Base-by-base conservation (phyloP, 805 yeast species). In the Yarrowia divulgata region DNA sequence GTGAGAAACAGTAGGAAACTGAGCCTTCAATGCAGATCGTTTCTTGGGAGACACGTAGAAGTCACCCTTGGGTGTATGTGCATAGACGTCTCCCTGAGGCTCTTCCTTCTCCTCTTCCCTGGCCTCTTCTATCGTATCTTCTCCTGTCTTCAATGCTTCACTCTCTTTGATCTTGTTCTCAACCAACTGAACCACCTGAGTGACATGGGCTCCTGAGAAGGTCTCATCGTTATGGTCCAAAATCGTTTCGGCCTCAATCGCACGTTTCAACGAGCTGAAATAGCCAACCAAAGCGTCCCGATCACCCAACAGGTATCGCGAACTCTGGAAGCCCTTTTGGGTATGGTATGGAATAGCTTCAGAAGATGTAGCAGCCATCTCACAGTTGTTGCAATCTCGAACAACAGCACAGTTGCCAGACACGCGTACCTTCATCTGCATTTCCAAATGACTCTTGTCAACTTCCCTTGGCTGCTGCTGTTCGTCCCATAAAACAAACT, bases 1-100 rank as follows among this genome's bases (percentile, higher is more conserved):
- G 12, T 18, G 66, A 8, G 66, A 57, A 4, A 57, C 48, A 5
- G 63, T 57, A n/a, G 63, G 63, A 57, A 57, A 57, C 39, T 57
- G 63, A 3, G 63, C 50, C 34, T 60, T 60, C 7, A 45, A 23
- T 10, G 66, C 66, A 18, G 42, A 14, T n/a, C 66, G 12, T 9
- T 60, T 60, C 13, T 45, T 45, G 9, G 66, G 66, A n/a, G 66
- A 60, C 14, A 60, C 66, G 52, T 43, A 60, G 13, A 60, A 60
- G 52, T 42, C 46, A 16, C 66, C 66, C n/a, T 43, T 43, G 2
- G 66, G 10, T 10, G 66, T 60, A 16, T 45, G 45, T 29, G 66
- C 66, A 45, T 13, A 60, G 9, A 60, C 42, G 5, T 54, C 63
- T 5, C 62, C 62, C 8, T 52, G 14, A 13, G 43, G 18, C 32